Evolutionary conservation across 495 filamentous ascomycete genomes (phyloP).

Genomic region (Entonaema liquescens): DNA sequence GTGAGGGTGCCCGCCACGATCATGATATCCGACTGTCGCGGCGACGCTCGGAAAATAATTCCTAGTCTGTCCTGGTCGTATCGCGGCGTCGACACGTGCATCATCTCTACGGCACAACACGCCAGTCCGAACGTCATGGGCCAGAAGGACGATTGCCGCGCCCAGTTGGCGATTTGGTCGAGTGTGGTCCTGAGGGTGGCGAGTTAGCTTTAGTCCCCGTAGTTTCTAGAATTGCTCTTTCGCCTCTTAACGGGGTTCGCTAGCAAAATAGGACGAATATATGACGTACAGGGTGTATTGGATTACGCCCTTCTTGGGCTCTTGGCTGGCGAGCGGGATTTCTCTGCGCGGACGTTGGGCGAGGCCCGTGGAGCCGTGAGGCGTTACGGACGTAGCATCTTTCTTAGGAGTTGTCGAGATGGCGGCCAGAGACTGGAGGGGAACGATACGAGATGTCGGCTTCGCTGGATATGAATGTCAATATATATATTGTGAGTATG

Average conservation of each 20-base stretch:
- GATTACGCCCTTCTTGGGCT: constrained; percentile 91
- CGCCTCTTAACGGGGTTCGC: background rate
- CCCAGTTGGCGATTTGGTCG: constrained; percentile 94
- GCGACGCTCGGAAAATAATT: constrained; percentile 96
- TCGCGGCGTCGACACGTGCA: constrained; percentile 94
- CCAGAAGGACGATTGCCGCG: constrained; percentile 91
- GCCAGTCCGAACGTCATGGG: constrained; percentile 98
- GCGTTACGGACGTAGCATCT: constrained; percentile 59
- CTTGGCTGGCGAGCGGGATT: constrained; percentile 88
- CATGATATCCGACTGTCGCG: constrained; percentile 96
- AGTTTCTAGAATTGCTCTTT: background rate
- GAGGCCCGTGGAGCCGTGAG: constrained; percentile 52
- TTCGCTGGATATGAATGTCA: constrained; percentile 58
- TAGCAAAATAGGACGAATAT: background rate
- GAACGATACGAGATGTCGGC: constrained; percentile 66
- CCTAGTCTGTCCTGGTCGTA: constrained; percentile 96
- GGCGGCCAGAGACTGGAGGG: constrained; percentile 65
- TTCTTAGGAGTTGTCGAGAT: constrained; percentile 70
- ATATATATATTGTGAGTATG: background rate
- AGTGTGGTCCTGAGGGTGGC: constrained; percentile 75
- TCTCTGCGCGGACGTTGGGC: constrained; percentile 63
- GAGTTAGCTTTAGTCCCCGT: background rate
- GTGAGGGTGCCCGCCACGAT: constrained; percentile 96
- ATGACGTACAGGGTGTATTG: constrained; percentile 93
- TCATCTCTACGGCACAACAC: constrained; percentile 98